A percentile compares a stretch with the other conserved stretches of the same genome.
Conservation (phyloP, 257 asterid species). For the Solanum pimpinellifolium region DNA sequence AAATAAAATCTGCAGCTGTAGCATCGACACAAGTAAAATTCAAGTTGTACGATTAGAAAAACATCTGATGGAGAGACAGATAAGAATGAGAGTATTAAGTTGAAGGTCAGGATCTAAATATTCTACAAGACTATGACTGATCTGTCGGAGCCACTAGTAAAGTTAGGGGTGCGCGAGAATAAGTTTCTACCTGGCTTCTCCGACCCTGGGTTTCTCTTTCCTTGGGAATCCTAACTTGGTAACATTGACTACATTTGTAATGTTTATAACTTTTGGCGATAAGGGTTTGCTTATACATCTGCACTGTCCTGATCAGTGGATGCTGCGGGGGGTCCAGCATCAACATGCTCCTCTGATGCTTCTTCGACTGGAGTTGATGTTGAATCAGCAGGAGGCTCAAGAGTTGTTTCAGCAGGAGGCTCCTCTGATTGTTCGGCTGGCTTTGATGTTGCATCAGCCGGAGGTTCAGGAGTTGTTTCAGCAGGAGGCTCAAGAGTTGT, state of each 20-base stretch:
- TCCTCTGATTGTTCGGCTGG: background rate
- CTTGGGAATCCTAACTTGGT: background rate
- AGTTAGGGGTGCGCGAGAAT: background rate
- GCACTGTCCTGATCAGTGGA: background rate
- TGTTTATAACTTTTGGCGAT: background rate
- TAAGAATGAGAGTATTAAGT: background rate
- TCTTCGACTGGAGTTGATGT: conserved; percentile 1
- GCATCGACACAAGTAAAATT: background rate
- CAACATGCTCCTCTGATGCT: conserved; percentile 6
- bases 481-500: background rate
- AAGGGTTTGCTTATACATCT: background rate
- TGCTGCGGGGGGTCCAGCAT: background rate
- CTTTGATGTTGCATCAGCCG: background rate
- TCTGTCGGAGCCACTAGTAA: background rate
- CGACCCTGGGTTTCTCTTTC: background rate
- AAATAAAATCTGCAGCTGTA: background rate
- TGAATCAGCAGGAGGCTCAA: background rate
- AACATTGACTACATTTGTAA: background rate
- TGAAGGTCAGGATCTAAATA: background rate
- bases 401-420: background rate
- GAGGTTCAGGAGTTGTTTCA: background rate
- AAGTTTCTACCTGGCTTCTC: background rate
- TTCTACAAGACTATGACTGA: background rate
- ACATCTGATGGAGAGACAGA: background rate
- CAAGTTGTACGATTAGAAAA: background rate